Evolutionary conservation across 2,329 filamentous ascomycete genomes (phyloP).

Genomic region (Cordyceps cicadae): DNA sequence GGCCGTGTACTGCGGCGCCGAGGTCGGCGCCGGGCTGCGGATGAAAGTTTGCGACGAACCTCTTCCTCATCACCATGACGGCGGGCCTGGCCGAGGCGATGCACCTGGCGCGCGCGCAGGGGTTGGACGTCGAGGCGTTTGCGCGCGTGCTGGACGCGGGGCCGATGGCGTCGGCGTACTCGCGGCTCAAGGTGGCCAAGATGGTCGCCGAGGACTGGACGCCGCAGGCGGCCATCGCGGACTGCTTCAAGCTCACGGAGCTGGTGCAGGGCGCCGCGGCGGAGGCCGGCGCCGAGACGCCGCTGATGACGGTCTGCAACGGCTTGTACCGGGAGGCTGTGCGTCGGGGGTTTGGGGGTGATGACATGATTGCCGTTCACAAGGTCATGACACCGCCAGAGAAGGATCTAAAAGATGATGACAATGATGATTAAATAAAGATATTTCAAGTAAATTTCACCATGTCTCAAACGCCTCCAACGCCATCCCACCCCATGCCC

Average conservation of each 20-base stretch:
- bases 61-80: conserved; percentile 22
- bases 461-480: background rate
- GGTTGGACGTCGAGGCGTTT: conserved; percentile 23
- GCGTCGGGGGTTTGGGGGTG: conserved; percentile 16
- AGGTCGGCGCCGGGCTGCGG: conserved; percentile 23
- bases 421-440: background rate
- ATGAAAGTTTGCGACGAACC: conserved; percentile 27
- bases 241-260: conserved; percentile 24
- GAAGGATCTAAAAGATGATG: background rate
- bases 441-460: background rate
- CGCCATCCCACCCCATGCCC: background rate
- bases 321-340: conserved; percentile 19
- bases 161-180: conserved; percentile 24
- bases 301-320: conserved; percentile 18
- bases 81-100: conserved; percentile 26
- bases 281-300: conserved; percentile 15
- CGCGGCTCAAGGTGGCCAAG: conserved; percentile 23
- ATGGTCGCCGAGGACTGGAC: conserved; percentile 23
- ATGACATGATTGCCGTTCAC: conserved; percentile 23
- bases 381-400: conserved; percentile 11
- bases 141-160: conserved; percentile 22
- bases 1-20: conserved; percentile 27
- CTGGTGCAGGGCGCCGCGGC: conserved; percentile 20
- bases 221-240: conserved; percentile 22
- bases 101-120: conserved; percentile 24